Base-by-base conservation (phyloP, 345 rosid species). In the Streptanthus diversifolius region DNA sequence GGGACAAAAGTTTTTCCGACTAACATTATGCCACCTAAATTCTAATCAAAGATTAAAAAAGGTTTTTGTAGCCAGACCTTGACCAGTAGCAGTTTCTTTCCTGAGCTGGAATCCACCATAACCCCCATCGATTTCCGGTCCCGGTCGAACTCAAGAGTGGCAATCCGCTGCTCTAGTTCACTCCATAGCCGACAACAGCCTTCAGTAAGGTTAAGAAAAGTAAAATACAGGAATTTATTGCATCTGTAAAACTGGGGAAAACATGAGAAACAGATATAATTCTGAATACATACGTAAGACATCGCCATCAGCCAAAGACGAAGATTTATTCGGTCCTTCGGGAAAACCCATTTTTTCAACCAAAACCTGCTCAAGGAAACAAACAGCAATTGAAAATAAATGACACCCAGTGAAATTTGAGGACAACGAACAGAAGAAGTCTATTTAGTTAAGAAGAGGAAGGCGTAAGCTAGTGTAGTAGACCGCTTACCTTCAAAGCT, bases 51-150 rank as follows among this genome's bases (percentile, higher is more conserved):
- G n/a, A n/a, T n/a, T n/a, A n/a, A n/a, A n/a, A n/a, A n/a, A n/a
- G n/a, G n/a, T n/a, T n/a, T n/a, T n/a, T n/a, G n/a, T n/a, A n/a
- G n/a, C n/a, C n/a, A n/a, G 4, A 77, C 99, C 97, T 95, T 95
- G 73, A 91, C 97, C 60, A 95, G 86, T 73, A 95, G 74, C n/a
- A 83, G 59, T 63, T 89, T 91, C 55, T 72, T 81, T 71, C 89
- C 84, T 30, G 93, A 75, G 83, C 83, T 80, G 43, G 98, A 91
- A 77, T 87, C 84, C 60, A 88, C 95, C 79, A 95, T 90, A 57
- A 91, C 96, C 70, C 99, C 99, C 99, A 95, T 95, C 49, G 99
- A 95, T 77, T 95, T 95, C 47, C 99, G 68, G 68, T 86, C 96
- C 7, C 84, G 96, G 63, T 90, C 97, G 25, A 95, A 95, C 82